A percentile compares a stretch with the other conserved stretches of the same genome.
Conservation (phyloP, 257 asterid species). For the Scutellaria baicalensis region DNA sequence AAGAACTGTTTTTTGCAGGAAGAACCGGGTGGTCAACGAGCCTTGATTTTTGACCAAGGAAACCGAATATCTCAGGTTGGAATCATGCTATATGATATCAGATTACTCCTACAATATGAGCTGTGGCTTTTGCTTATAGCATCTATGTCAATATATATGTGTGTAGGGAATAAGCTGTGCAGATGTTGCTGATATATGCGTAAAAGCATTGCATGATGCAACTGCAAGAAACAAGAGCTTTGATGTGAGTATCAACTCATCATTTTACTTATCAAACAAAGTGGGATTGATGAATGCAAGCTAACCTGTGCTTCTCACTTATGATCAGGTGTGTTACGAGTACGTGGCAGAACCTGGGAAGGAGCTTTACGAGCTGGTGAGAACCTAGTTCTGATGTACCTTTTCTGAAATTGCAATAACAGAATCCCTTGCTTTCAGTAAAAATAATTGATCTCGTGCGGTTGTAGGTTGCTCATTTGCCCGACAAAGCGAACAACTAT, state of each 20-base stretch:
- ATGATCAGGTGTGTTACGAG: slow-evolving; percentile 80
- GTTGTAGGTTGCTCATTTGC: slow-evolving; percentile 91
- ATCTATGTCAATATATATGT: not conserved
- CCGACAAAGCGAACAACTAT: slow-evolving; percentile 96
- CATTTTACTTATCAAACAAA: not conserved
- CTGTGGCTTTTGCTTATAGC: slow-evolving; percentile 7
- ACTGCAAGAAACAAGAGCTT: slow-evolving; percentile 99
- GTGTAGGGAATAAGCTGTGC: slow-evolving; percentile 94
- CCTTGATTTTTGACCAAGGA: slow-evolving; percentile 94
- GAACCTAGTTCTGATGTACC: not conserved
- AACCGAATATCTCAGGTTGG: slow-evolving; percentile 90
- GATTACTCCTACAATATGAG: not conserved
- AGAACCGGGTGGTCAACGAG: slow-evolving; percentile 99
- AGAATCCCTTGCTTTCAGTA: not conserved
- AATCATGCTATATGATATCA: not conserved
- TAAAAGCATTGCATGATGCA: slow-evolving; percentile 92
- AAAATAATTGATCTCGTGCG: not conserved
- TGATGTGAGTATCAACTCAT: slow-evolving; percentile 50
- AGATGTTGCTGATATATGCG: slow-evolving; percentile 97
- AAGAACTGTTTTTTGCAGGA: slow-evolving; percentile 41
- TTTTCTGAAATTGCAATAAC: not conserved
- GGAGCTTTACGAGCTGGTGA: slow-evolving; percentile 95
- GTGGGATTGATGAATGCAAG: not conserved
- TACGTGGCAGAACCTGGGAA: slow-evolving; percentile 90
- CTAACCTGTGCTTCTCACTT: slow-evolving; percentile 5